Percentiles rank a stretch among this genome's conserved stretches.
Conservation (phyloP, 1,139 yeast genomes). For the Suhomyces terraborum region DNA sequence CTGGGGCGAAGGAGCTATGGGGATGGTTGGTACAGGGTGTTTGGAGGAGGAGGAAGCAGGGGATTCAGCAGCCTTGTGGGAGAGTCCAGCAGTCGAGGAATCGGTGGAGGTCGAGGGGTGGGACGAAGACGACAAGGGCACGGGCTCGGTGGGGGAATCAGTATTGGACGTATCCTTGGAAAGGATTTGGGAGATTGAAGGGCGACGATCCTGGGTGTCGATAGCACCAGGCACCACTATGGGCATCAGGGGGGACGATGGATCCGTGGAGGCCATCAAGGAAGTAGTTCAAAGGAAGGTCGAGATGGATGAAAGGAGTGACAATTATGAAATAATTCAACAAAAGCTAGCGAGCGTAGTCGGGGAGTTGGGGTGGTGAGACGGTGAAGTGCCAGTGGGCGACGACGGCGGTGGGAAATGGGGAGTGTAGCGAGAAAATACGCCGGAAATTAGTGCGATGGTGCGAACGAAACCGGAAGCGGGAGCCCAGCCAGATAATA, state of each 20-base stretch:
- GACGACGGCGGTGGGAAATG: conserved; percentile 1
- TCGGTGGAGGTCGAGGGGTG: background rate
- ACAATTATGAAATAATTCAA: conserved; percentile 1
- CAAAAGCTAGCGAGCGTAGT: conserved; percentile 1
- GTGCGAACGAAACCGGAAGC: background rate
- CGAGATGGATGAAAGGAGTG: conserved; percentile 1
- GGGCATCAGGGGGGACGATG: conserved; percentile 6
- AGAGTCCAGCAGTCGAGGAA: background rate
- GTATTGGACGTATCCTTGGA: background rate
- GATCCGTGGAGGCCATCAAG: conserved; percentile 8
- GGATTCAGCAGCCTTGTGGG: background rate
- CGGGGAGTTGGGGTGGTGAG: background rate
- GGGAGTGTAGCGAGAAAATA: conserved; percentile 1
- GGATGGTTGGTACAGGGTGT: conserved; percentile 1
- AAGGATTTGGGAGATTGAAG: background rate
- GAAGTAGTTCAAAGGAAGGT: background rate
- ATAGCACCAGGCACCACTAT: conserved; percentile 1
- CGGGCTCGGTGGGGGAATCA: background rate
- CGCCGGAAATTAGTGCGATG: background rate
- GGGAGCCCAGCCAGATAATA: background rate
- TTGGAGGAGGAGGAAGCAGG: conserved; percentile 2
- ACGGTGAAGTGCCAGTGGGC: background rate
- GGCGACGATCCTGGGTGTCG: conserved; percentile 1
- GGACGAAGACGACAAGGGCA: background rate
- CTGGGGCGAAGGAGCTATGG: background rate